These are phyloP conservation scores for Triangularia setosa DNA, from an alignment of 2,329 filamentous ascomycete genomes.

Conservation along the genomic window DNA sequence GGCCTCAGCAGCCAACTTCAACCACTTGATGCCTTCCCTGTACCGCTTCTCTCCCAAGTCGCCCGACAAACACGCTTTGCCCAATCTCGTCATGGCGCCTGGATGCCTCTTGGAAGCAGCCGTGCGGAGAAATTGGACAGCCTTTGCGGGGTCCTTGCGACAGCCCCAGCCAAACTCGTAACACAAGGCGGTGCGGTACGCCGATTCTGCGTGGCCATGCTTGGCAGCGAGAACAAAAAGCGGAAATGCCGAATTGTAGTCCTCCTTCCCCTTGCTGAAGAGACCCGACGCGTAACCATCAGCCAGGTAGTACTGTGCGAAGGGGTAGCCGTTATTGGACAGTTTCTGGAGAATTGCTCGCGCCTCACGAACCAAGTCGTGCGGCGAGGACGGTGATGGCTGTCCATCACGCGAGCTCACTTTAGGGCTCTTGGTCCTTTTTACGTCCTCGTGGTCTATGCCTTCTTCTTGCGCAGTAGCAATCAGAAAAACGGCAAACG, in stretches of 20 bases:
- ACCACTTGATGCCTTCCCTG: constrained; percentile 90
- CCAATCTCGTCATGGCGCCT: constrained; percentile 88
- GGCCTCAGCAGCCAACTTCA: constrained; percentile 86
- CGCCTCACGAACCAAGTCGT: constrained; percentile 78
- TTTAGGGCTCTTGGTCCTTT: constrained; percentile 46
- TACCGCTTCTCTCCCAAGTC: constrained; percentile 86
- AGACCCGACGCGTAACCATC: constrained; percentile 92
- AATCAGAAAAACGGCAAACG: constrained; percentile 92
- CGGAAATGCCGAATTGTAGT: constrained; percentile 86
- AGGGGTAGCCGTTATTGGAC: constrained; percentile 84
- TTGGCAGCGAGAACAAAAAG: constrained; percentile 92
- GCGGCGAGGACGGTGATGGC: constrained; percentile 48
- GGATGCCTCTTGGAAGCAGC: constrained; percentile 93
- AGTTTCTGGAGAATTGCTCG: constrained; percentile 83
- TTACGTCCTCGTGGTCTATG: constrained; percentile 47
- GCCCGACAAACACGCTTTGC: constrained; percentile 82
- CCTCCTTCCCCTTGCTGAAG: constrained; percentile 90
- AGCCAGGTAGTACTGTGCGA: constrained; percentile 95
- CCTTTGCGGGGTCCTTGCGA: constrained; percentile 83
- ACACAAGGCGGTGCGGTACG: constrained; percentile 86
- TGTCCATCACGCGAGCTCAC: constrained; percentile 45
- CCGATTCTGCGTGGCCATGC: constrained; percentile 94
- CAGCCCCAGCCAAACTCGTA: constrained; percentile 99
- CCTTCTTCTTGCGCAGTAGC: constrained; percentile 80
- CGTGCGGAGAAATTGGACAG: constrained; percentile 86